Evolutionary conservation across 2,329 filamentous ascomycete species (phyloP), one percentile per base, ranked within the genome.

Genomic region (Aureobasidium melanogenum): DNA sequence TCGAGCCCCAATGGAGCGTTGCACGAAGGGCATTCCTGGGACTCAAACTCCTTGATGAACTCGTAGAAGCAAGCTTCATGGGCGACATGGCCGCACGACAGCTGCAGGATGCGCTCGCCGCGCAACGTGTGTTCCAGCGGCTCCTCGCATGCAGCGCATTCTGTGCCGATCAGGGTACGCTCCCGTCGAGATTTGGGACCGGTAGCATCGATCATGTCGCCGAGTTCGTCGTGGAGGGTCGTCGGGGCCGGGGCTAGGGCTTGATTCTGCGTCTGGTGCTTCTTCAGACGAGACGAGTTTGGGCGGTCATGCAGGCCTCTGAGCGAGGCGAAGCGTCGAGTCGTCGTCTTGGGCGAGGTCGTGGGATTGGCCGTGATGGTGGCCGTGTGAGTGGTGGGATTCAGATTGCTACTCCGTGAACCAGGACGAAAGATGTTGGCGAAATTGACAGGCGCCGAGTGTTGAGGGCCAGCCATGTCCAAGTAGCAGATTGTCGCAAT

Each of bases 31-130:
- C 94, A 99, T 70, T 91, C 92, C 70, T 97, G 91, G 58, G 89
- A 89, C 67, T 97, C 92, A 63, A 93, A 89, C 71, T 97, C 93
- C 70, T 90, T 89, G 69, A 99, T 96, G 72, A 95, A 97, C 75
- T 99, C 94, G 77, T 97, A 97, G 73, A 99, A 97, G 76, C 94
- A 99, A 38, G 93, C 94, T 74, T 97, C 94, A 73, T 99, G 94
- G 12, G 93, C 91, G 63, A 99, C 93, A 75, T 99, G 94, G n/a
- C 87, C 84, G 75, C 94, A 99, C 6, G 92, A 95, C 70, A 99
- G 94, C 73, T 97, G 94, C 59, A 99, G 80, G 64, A 99, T 91
- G 67, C 91, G 86, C 77, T 99, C 94, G 63, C 94, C 94, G 55
- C 89, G 88, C 50, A 99, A 81, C 3, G 91, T 99, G 74, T 97